Percentiles rank a stretch among this genome's conserved stretches.
Conservation (phyloP, 2,329 filamentous ascomycete genomes). For the Fusarium buxicola region DNA sequence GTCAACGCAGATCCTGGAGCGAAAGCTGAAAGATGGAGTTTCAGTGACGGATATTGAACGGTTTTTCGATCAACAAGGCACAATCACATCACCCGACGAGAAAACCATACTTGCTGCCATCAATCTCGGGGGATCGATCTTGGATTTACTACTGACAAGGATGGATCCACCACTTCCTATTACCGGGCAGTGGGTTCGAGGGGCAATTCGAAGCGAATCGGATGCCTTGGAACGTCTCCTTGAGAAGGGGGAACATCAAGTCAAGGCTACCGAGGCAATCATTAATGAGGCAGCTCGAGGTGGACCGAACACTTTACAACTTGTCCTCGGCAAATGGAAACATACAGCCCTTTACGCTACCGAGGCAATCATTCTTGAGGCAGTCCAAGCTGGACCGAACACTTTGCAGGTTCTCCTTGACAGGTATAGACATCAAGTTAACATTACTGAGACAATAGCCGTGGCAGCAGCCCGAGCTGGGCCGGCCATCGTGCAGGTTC, state of each 20-base stretch:
- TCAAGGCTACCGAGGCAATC: neutral
- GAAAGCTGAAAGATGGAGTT: rapidly evolving
- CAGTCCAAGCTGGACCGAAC: neutral
- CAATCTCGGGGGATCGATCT: neutral
- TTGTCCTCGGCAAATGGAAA: neutral
- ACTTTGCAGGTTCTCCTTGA: neutral
- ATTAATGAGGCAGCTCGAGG: neutral
- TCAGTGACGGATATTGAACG: neutral
- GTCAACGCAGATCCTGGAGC: neutral
- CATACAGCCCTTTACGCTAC: neutral
- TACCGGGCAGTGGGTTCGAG: neutral
- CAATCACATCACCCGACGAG: rapidly evolving
- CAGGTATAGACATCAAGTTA: neutral
- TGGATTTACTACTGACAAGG: neutral
- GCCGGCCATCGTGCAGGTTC: neutral
- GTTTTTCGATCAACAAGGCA: neutral
- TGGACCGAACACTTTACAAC: neutral
- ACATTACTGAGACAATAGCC: neutral
- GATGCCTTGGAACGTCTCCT: neutral
- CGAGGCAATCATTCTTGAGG: neutral
- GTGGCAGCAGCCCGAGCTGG: neutral
- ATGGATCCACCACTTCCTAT: neutral
- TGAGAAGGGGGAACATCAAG: neutral
- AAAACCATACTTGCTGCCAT: neutral
- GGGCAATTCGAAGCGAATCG: rapidly evolving